A percentile compares a stretch with the other conserved stretches of the same genome.
These are phyloP conservation scores for Asterophora parasitica DNA, from an alignment of 768 basidiomycete genomes.

Conservation along the genomic window DNA sequence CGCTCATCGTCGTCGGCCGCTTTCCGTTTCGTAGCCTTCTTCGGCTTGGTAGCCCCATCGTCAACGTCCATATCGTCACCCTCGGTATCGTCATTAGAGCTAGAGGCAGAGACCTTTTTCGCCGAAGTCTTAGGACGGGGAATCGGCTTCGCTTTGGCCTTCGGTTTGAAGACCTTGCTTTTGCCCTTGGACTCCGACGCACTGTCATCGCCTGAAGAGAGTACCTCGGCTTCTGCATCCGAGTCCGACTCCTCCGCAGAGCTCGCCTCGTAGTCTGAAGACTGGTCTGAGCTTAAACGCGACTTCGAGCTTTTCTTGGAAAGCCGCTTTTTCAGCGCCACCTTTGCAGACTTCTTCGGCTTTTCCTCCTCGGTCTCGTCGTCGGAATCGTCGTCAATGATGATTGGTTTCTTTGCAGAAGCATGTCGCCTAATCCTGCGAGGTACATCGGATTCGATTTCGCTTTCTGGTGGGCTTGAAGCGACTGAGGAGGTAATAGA, in stretches of 20 bases:
- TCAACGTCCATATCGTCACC: conserved; percentile 60
- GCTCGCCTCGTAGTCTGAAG: conserved; percentile 40
- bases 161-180: conserved; percentile 17
- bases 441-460: conserved; percentile 33
- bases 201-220: conserved; percentile 31
- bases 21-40: conserved; percentile 35
- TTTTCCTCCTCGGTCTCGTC: conserved; percentile 27
- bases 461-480: conserved; percentile 31
- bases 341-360: conserved; percentile 21
- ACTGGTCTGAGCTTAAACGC: conserved; percentile 22
- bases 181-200: conserved; percentile 14
- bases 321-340: conserved; percentile 19
- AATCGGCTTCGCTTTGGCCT: conserved; percentile 19
- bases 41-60: conserved; percentile 30
- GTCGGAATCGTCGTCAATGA: conserved; percentile 55
- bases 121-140: conserved; percentile 9
- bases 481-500: conserved; percentile 29
- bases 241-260: conserved; percentile 26
- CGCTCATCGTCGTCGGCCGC: conserved; percentile 32
- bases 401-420: conserved; percentile 33
- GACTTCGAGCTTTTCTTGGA: conserved; percentile 18
- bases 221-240: conserved; percentile 28
- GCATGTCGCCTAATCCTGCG: conserved; percentile 37
- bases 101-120: conserved; percentile 16
- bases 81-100: conserved; percentile 20